phyloP scores from a whole-genome alignment of 257 asterid genomes.

The Phtheirospermum japonicum region DNA sequence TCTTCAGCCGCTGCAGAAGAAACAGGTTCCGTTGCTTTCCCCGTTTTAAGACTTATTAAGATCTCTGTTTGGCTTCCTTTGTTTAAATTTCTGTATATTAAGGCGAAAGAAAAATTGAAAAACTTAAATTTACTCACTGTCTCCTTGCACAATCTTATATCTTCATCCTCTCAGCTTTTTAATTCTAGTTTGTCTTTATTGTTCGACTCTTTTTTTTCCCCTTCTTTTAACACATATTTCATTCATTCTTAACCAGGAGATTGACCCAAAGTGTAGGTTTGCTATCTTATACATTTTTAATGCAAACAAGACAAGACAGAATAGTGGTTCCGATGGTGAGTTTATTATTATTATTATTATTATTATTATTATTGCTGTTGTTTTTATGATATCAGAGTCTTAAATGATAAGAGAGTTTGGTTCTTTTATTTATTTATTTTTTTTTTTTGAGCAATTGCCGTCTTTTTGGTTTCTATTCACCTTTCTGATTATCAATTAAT shows the following conservation, averaged over 20 bases:
- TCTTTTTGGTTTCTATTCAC: constrained; percentile 10
- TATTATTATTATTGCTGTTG: not conserved
- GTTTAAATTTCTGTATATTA: constrained; percentile 3
- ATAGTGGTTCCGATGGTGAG: constrained; percentile 97
- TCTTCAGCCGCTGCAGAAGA: constrained; percentile 64
- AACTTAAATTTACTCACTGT: too few relatives aligned
- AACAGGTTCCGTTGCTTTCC: constrained; percentile 45
- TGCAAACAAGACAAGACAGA: constrained; percentile 71
- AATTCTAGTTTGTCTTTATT: too few relatives aligned
- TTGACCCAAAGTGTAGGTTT: constrained; percentile 86
- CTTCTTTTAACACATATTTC: constrained; percentile 1
- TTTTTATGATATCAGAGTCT: too few relatives aligned
- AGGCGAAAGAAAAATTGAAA: too few relatives aligned
- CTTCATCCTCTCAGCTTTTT: too few relatives aligned
- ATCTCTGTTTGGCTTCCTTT: constrained; percentile 9
- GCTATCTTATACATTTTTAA: constrained; percentile 85
- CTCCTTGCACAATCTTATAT: too few relatives aligned
- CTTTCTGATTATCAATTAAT: constrained; percentile 17
- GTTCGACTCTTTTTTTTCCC: too few relatives aligned
- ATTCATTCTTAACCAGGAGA: constrained; percentile 51
- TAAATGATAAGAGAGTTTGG: not conserved
- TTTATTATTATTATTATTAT: constrained; percentile 26
- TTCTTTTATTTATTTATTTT: not conserved
- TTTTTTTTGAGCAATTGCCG: not conserved
- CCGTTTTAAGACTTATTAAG: not conserved